Evolutionary conservation across 352 stramenopile species (phyloP), one percentile per base, ranked within the genome.

Genomic region (Phytophthora idaei): DNA sequence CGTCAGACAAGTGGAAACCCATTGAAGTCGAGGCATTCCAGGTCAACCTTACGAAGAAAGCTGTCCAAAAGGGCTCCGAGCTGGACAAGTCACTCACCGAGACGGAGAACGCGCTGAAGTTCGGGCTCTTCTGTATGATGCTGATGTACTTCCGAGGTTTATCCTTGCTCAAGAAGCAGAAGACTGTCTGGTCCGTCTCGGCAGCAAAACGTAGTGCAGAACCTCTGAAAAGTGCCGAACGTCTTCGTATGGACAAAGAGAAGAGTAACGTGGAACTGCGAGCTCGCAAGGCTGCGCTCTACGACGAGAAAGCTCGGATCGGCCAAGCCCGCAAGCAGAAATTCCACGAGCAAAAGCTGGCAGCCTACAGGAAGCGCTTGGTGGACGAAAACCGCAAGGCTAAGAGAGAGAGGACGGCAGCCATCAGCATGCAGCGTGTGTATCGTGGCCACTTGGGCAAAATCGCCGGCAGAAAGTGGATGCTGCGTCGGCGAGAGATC

Each of bases 121-220:
- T 98, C 65, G 96, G 93, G 10, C 67, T 99, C 17, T 99, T 99
- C 64, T 98, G 81, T 73, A 89, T 99, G 71, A 98, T 94, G 34
- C 83, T 99, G 44, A 97, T 98, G 94, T 99, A 98, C 74, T 99
- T 99, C 54, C 83, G 93, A 45, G 92, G 90, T 4, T 78, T 98
- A 53, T 90, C 90, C 11, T 63, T 97, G 55, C 74, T 98, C 11
- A 87, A 87, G 56, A 85, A 93, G 34, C 90, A 98, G 63, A 88
- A 94, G 47, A 74, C 67, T 2, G 69, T 83, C 9, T 98, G 89
- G 90, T 90, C 80, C 5, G 74, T 80, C 39, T 84, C 73, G 0
- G 60, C 64, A 2, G 60, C 66, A 52, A 78, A 86, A 36, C 57
- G 65, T 3, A 36, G 36, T 32, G 32, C 42, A 17, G 52, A 61